Base-by-base conservation (phyloP, 371 early-diverging fungal species). In the Mortierella sp. region DNA sequence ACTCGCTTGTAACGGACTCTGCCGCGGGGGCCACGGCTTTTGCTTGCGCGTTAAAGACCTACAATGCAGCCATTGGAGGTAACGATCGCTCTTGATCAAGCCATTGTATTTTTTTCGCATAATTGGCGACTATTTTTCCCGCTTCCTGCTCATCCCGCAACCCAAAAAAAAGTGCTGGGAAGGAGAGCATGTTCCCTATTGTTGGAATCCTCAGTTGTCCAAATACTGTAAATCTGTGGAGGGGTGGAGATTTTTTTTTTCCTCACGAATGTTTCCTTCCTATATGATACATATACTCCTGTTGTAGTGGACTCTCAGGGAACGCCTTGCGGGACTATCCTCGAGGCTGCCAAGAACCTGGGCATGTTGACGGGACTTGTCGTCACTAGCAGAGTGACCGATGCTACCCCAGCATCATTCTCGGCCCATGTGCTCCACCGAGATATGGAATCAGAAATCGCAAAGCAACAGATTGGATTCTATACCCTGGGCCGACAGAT, bases 21-120 rank as follows among this genome's bases (percentile, higher is more conserved):
- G 98, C 97, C 17, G 97, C 98, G 17, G 98, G 97, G 4, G 98
- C 97, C 5, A 97, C 97, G 0, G 97, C 96, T 1, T 96, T 94
- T 81, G 80, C 94, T 1, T 96, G 96, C 72, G 92, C 82, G 8
- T 43, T 86, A 19, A 96, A 96, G 81, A 86, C 94, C 0, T 95
- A 93, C 82, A 96, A 97, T 72, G 93, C 90, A 12, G 98, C 96
- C 15, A 92, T 96, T 61, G 93, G 84, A 48, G 89, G 89, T 83
- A 81, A 49, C 14, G 24, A 4, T 4, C 41, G 31, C 19, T 34
- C n/a, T 57, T 42, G 24, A n/a, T 12, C 32, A 44, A 19, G 42
- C 39, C 53, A 50, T 41, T 56, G 32, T 42, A 24, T 39, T 30
- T 43, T 54, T 34, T 34, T 34, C 14, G 37, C 37, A 34, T 34